phyloP scores from a whole-genome alignment of 805 yeast genomes.

The Metschnikowia drakensbergensis region DNA sequence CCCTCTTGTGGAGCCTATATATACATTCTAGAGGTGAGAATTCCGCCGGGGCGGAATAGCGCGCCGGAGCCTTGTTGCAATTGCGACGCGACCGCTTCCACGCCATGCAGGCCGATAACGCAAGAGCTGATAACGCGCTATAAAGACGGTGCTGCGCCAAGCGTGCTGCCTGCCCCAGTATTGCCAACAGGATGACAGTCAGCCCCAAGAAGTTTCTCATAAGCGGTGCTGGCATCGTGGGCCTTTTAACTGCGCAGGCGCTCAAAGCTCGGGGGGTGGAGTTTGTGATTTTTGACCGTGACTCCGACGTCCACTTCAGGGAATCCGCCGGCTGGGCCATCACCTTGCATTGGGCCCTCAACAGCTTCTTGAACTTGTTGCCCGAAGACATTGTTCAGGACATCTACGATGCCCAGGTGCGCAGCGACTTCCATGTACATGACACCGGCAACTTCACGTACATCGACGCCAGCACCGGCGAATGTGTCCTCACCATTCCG shows the following conservation, averaged over 20 bases:
- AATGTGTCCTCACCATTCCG: conserved; percentile 24
- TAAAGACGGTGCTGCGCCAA: background rate
- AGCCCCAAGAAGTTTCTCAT: conserved; percentile 2
- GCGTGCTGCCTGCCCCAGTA: background rate
- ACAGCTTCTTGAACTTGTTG: conserved; percentile 19
- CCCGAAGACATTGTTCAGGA: conserved; percentile 20
- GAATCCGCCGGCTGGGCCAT: conserved; percentile 31
- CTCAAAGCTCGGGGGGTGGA: conserved; percentile 21
- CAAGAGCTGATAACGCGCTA: background rate
- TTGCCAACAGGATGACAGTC: background rate
- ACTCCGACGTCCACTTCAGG: conserved; percentile 19
- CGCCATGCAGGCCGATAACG: background rate
- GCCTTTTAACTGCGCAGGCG: conserved; percentile 22
- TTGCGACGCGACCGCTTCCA: background rate
- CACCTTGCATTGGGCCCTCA: conserved; percentile 28
- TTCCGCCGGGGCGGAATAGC: background rate
- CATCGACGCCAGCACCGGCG: conserved; percentile 26
- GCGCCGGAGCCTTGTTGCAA: background rate
- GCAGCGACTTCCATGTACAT: conserved; percentile 22
- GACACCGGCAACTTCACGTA: conserved; percentile 27
- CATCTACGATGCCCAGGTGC: conserved; percentile 23
- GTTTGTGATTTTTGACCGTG: conserved; percentile 25
- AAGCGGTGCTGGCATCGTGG: conserved; percentile 9
- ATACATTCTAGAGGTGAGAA: background rate
- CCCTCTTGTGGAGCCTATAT: background rate